Evolutionary conservation across 148 eudicot genomes (phyloP), one percentile per base, ranked within the genome.

Genomic region (Gaultheria prostrata): DNA sequence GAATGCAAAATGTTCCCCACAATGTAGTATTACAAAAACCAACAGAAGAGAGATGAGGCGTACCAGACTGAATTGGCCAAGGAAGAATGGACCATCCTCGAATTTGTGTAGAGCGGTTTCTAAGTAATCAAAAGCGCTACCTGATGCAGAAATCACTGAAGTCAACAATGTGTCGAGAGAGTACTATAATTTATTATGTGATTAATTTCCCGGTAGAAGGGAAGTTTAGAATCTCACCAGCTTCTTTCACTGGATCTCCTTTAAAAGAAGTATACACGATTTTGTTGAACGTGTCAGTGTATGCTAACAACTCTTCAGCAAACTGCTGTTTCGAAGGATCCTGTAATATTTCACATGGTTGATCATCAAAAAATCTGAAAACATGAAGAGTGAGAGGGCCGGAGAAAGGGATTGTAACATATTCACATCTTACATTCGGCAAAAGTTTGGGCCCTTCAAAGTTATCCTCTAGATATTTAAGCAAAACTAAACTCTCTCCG

Each of bases 11-110:
- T 53, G 48, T 32, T 56, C 81, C 67, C 56, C 26, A 20, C 24
- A 54, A 33, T 1, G 28, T 3, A 28, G 49, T 46, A 54, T 8
- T 33, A 32, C 13, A 0, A n/a, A 30, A 78, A 24, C 56, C 35
- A 7, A 76, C 48, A 32, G 49, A 56, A 54, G 21, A 56, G 43
- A 15, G 65, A 78, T 51, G 65, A 48, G 77, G 59, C 59, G 9
- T 88, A 95, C 98, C 84, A 88, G 92, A 82, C 98, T 93, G 85
- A 94, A 91, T 83, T 94, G 91, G 76, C 93, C 98, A 79, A 95
- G 97, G 89, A 95, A 92, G 89, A 93, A 95, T 77, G 93, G 94
- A 3, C 97, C 98, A 79, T 92, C 97, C 80, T 89, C 90, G 82
- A 91, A 95, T 86, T 92, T 95, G 15, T 87, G 84, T 83, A 95